Conservation (phyloP, 2,329 filamentous ascomycete genomes). For the Trichoderma sp. region DNA sequence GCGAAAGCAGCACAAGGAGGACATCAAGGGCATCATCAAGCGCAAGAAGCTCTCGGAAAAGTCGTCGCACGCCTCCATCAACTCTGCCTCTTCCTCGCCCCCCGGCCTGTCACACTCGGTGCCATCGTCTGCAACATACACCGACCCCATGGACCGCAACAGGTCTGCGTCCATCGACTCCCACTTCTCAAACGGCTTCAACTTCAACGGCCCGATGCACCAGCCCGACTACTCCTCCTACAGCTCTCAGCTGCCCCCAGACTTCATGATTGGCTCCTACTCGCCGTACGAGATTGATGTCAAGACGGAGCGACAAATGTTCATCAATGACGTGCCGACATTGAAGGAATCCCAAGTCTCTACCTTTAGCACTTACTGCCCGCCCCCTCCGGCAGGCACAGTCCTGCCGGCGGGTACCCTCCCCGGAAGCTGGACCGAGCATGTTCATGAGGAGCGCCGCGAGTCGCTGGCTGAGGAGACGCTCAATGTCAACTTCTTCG, state of each 20-base stretch:
- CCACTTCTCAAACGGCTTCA: conserved; percentile 72
- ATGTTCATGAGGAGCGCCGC: conserved; percentile 45
- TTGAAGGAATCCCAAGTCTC: conserved; percentile 84
- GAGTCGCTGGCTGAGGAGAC: conserved; percentile 68
- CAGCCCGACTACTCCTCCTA: conserved; percentile 62
- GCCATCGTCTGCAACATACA: conserved; percentile 77
- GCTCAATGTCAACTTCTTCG: conserved; percentile 78
- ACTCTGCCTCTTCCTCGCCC: conserved; percentile 68
- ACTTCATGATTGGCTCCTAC: conserved; percentile 60
- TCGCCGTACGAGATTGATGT: conserved; percentile 92
- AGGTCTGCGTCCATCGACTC: conserved; percentile 80
- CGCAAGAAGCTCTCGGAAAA: conserved; percentile 93
- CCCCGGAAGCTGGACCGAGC: conserved; percentile 63
- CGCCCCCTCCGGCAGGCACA: conserved; percentile 70
- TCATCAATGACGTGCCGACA: conserved; percentile 85
- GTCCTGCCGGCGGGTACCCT: conserved; percentile 63
- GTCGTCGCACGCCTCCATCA: conserved; percentile 57
- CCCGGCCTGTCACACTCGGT: conserved; percentile 79
- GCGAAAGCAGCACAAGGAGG: conserved; percentile 83
- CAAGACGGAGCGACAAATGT: conserved; percentile 93
- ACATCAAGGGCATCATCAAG: conserved; percentile 97
- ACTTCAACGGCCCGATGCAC: conserved; percentile 65
- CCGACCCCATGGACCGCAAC: conserved; percentile 71
- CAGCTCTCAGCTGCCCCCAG: conserved; percentile 62
- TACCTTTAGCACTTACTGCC: conserved; percentile 88